These are phyloP conservation scores for Suhomyces prunicola DNA, from an alignment of 805 yeast genomes.

Conservation along the genomic window DNA sequence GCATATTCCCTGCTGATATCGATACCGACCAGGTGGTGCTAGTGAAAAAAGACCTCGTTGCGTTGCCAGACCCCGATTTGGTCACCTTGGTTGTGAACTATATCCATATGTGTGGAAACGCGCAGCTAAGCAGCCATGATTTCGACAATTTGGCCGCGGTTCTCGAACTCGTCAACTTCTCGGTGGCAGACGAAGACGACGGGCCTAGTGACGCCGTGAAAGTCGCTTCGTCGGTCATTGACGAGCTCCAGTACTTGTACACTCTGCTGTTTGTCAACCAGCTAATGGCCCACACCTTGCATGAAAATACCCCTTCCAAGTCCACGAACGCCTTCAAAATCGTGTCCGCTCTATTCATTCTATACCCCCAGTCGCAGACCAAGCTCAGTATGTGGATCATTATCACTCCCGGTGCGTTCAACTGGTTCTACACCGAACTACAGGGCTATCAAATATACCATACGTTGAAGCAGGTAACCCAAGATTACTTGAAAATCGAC, in stretches of 20 bases:
- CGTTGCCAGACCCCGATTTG: not conserved
- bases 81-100: constrained; percentile 16
- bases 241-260: constrained; percentile 13
- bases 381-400: constrained; percentile 41
- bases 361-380: constrained; percentile 37
- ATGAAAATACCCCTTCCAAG: not conserved
- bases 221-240: not conserved
- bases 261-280: constrained; percentile 19
- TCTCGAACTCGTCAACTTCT: constrained; percentile 16
- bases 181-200: constrained; percentile 8
- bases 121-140: constrained; percentile 13
- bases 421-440: constrained; percentile 28
- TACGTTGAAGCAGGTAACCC: not conserved
- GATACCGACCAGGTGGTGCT: not conserved
- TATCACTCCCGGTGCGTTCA: constrained; percentile 38
- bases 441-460: constrained; percentile 15
- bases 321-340: constrained; percentile 15
- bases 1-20: constrained; percentile 2
- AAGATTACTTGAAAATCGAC: not conserved
- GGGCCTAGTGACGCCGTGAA: constrained; percentile 3
- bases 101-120: constrained; percentile 14
- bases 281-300: constrained; percentile 8
- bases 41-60: not conserved
- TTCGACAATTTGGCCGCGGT: constrained; percentile 17
- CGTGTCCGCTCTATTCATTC: constrained; percentile 28